A percentile compares a stretch with the other conserved stretches of the same genome.
These are phyloP conservation scores for Globisporangium ultimum DNA, from an alignment of 352 stramenopile species.

Conservation along the genomic window DNA sequence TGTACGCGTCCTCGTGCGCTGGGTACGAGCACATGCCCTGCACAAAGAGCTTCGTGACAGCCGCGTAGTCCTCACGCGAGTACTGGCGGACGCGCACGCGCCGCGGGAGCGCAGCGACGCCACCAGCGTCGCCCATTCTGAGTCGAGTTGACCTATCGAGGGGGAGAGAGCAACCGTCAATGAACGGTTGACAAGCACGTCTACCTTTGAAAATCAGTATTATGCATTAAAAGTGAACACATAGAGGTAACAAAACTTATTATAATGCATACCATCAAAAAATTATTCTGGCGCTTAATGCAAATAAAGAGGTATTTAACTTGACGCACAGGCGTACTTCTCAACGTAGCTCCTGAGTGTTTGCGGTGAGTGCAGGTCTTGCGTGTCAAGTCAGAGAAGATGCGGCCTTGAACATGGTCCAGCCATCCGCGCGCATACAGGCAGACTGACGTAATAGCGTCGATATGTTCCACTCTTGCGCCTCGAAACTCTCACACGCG, in stretches of 20 bases:
- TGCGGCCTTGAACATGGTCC: not conserved
- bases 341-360: not conserved
- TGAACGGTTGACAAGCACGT: no score
- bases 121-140: not conserved
- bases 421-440: not conserved
- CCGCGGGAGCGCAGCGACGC: not conserved
- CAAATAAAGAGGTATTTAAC: not conserved
- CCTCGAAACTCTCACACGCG: no score
- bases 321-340: not conserved
- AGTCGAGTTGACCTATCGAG: not conserved
- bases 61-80: constrained; percentile 16
- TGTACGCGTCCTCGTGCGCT: constrained; percentile 14
- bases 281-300: no score
- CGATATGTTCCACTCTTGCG: no score
- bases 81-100: constrained; percentile 23
- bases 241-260: no score
- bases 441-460: no score
- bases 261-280: no score
- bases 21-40: constrained; percentile 8
- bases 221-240: no score
- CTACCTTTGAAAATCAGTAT: no score
- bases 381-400: no score
- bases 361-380: constrained; percentile 1
- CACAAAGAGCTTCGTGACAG: constrained; percentile 14
- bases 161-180: not conserved